phyloP scores from a whole-genome alignment of 345 rosid species.

The Bretschneidera sinensis region DNA sequence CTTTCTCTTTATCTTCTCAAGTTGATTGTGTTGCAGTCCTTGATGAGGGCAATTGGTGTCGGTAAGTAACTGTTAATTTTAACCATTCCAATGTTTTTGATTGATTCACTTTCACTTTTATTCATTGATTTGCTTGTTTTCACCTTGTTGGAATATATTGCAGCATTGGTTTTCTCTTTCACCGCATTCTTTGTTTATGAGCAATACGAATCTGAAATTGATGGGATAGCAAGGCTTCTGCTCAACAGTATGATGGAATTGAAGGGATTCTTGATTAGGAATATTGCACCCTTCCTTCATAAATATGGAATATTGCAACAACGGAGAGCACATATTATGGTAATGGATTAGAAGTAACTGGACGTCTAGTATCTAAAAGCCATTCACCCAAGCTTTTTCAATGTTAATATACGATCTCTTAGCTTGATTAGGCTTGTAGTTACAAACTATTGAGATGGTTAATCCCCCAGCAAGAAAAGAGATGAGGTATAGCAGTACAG shows the following conservation, averaged over 20 bases:
- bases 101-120: neutral
- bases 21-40: slow-evolving; percentile 32
- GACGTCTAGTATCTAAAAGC: neutral
- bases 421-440: neutral
- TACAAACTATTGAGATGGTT: too few species aligned
- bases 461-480: too few species aligned
- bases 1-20: slow-evolving; percentile 41
- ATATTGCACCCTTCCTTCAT: slow-evolving; percentile 16
- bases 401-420: neutral
- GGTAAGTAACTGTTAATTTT: slow-evolving; percentile 37
- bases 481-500: too few species aligned
- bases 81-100: neutral
- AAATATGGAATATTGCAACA: slow-evolving; percentile 12
- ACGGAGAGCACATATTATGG: neutral
- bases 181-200: slow-evolving; percentile 76
- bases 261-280: slow-evolving; percentile 25
- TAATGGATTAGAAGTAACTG: slow-evolving; percentile 1
- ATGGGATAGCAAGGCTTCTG: slow-evolving; percentile 37
- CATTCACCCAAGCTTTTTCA: neutral
- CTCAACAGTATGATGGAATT: slow-evolving; percentile 17
- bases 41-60: slow-evolving; percentile 35
- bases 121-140: slow-evolving; percentile 9
- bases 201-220: slow-evolving; percentile 69
- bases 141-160: slow-evolving; percentile 23
- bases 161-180: slow-evolving; percentile 65